A percentile compares a stretch with the other conserved stretches of the same genome.
These are phyloP conservation scores for Penicillium psychrofluorescens DNA, from an alignment of 495 filamentous ascomycete genomes.

Conservation along the genomic window DNA sequence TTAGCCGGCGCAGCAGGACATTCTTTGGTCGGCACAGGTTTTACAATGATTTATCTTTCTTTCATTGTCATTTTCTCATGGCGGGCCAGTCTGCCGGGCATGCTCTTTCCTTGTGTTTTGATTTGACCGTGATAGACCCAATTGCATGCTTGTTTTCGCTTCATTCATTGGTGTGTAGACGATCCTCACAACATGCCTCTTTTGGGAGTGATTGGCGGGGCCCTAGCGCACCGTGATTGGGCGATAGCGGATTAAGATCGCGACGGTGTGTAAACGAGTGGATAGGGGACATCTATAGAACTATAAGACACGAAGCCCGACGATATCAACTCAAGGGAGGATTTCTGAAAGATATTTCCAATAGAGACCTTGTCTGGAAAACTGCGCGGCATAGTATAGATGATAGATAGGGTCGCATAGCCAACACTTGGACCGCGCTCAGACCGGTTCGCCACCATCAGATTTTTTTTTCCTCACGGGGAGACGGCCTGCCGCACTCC, in stretches of 20 bases:
- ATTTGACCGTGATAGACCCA: background rate
- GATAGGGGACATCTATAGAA: background rate
- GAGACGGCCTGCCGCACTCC: too few relatives aligned
- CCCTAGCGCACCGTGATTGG: background rate
- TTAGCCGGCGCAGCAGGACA: slow-evolving; percentile 15
- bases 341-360: too few relatives aligned
- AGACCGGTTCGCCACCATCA: slow-evolving; percentile 3
- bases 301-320: background rate
- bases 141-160: too few relatives aligned
- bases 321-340: too few relatives aligned
- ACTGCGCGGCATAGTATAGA: too few relatives aligned
- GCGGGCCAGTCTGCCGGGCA: background rate
- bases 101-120: background rate
- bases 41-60: background rate
- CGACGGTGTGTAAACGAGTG: background rate
- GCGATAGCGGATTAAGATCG: background rate
- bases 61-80: background rate
- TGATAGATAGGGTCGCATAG: slow-evolving; percentile 3
- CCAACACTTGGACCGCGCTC: background rate
- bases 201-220: background rate
- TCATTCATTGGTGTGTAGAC: too few relatives aligned
- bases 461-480: background rate
- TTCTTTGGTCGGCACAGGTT: background rate
- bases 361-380: too few relatives aligned
- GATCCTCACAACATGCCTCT: too few relatives aligned